These are phyloP conservation scores for Quercus cerris DNA, from an alignment of 306 rosid species.

Conservation along the genomic window DNA sequence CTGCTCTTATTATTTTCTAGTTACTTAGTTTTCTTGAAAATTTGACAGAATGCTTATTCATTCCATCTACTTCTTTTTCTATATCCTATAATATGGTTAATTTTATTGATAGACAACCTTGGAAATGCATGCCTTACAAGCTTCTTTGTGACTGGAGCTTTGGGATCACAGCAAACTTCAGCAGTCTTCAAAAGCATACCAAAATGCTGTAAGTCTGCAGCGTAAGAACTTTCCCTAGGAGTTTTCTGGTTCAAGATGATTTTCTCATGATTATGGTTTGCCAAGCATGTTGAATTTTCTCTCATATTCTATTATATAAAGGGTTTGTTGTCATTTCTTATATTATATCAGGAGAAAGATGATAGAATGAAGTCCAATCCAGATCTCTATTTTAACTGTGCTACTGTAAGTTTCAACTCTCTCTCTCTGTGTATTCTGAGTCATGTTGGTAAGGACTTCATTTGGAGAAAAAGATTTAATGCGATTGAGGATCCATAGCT, in stretches of 20 bases:
- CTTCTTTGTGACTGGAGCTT: conserved; percentile 86
- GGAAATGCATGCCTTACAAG: conserved; percentile 94
- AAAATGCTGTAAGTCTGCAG: conserved; percentile 85
- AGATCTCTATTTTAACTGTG: no score
- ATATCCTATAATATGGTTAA: conserved; percentile 8
- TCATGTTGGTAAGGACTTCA: no score
- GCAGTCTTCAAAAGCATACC: conserved; percentile 92
- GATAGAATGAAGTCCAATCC: no score
- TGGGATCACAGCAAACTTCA: conserved; percentile 86
- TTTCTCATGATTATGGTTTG: conserved; percentile 1
- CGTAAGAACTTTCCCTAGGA: conserved; percentile 21
- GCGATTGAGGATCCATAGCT: no score
- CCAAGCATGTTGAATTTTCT: not conserved
- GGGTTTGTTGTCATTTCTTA: no score
- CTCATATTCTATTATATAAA: conserved; percentile 2
- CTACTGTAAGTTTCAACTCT: no score
- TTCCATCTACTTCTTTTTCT: not conserved
- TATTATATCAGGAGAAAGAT: no score
- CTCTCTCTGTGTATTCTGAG: no score
- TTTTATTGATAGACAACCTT: conserved; percentile 71
- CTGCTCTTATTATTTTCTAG: not conserved
- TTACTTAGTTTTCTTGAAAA: not conserved
- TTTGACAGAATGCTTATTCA: not conserved
- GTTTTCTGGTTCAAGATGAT: not conserved
- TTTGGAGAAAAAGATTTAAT: no score